Evolutionary conservation across 768 basidiomycete genomes (phyloP).

Genomic region (Butyriboletus loyo): DNA sequence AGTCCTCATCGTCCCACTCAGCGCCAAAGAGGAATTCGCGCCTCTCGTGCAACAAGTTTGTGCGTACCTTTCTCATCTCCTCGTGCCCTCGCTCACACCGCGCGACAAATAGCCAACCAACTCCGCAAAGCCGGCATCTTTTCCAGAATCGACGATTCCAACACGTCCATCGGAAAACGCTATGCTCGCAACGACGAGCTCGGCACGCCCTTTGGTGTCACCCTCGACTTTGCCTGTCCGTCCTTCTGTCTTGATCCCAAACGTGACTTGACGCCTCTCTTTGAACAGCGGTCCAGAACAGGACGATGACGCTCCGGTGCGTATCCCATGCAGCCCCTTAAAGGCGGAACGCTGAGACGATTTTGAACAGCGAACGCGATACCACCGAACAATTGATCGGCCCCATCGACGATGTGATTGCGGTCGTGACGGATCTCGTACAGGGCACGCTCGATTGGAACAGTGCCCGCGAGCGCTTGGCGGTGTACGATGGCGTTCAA

Average conservation of each 20-base stretch:
- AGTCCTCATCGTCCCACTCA: conserved; percentile 93
- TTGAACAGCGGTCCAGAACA: conserved; percentile 74
- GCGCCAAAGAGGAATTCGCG: conserved; percentile 77
- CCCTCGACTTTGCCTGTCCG: conserved; percentile 88
- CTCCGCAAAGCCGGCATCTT: conserved; percentile 87
- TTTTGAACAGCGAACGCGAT: conserved; percentile 74
- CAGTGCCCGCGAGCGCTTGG: conserved; percentile 66
- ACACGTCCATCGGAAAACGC: conserved; percentile 91
- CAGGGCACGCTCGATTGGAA: conserved; percentile 75
- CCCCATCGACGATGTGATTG: conserved; percentile 82
- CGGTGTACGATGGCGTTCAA: conserved; percentile 86
- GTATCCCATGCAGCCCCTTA: conserved; percentile 25
- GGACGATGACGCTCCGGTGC: conserved; percentile 91
- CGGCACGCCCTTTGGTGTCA: conserved; percentile 95
- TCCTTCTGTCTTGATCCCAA: neutral
- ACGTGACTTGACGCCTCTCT: neutral
- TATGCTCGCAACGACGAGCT: conserved; percentile 98
- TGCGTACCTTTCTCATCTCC: conserved; percentile 42
- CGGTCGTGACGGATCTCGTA: conserved; percentile 74
- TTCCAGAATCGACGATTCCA: conserved; percentile 93
- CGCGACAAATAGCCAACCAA: conserved; percentile 60
- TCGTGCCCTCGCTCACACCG: neutral
- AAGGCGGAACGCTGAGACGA: neutral
- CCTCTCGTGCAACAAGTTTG: conserved; percentile 87
- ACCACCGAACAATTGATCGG: conserved; percentile 93